These are phyloP conservation scores for Fusarium praegraminearum DNA, from an alignment of 2,329 filamentous ascomycete genomes.

Conservation along the genomic window DNA sequence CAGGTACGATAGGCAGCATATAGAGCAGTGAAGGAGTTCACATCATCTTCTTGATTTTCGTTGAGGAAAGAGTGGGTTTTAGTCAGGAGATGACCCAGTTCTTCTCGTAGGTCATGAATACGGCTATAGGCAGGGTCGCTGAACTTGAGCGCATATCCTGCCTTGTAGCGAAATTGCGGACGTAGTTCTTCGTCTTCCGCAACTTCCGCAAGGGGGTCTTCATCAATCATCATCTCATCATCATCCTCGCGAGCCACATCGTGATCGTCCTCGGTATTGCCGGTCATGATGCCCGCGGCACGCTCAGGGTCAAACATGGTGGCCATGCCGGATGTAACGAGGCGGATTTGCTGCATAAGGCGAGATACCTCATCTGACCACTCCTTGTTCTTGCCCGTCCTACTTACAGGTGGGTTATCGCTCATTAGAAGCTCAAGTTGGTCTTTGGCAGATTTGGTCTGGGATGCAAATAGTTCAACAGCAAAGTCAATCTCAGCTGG, in stretches of 20 bases:
- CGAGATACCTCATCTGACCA: conserved; percentile 98
- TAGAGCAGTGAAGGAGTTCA: conserved; percentile 91
- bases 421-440: conserved; percentile 84
- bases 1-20: conserved; percentile 94
- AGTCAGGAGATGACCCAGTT: conserved; percentile 83
- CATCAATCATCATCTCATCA: conserved; percentile 59
- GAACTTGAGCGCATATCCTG: conserved; percentile 80
- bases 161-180: conserved; percentile 88
- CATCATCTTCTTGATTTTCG: conserved; percentile 91
- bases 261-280: conserved; percentile 61
- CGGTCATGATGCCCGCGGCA: conserved; percentile 66
- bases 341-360: conserved; percentile 85
- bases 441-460: conserved; percentile 80
- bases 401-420: conserved; percentile 82
- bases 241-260: conserved; percentile 65
- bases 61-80: conserved; percentile 86
- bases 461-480: conserved; percentile 86
- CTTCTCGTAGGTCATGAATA: conserved; percentile 84
- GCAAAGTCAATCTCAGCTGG: conserved; percentile 88
- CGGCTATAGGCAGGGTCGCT: conserved; percentile 72
- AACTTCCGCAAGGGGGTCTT: conserved; percentile 70
- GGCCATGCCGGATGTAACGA: conserved; percentile 92
- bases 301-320: conserved; percentile 86
- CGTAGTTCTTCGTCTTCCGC: conserved; percentile 85
- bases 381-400: conserved; percentile 96